Evolutionary conservation across 306 rosid species (phyloP).

Genomic region (Lupinus albus): DNA sequence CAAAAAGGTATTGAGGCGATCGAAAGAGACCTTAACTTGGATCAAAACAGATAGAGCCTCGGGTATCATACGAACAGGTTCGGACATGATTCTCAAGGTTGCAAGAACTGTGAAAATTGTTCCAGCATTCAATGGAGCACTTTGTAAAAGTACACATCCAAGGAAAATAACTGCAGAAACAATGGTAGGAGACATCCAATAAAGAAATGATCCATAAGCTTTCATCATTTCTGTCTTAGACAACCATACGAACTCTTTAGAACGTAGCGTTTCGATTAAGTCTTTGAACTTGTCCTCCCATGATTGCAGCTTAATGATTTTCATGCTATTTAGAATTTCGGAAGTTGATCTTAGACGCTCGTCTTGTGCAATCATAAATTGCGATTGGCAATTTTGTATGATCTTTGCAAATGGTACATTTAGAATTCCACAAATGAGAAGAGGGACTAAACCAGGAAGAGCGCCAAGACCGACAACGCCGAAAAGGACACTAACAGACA

Average conservation of each 20-base stretch:
- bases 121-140: constrained; percentile 74
- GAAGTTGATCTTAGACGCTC: constrained; percentile 78
- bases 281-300: constrained; percentile 78
- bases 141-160: constrained; percentile 52
- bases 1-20: constrained; percentile 60
- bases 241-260: constrained; percentile 68
- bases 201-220: constrained; percentile 49
- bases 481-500: constrained; percentile 54
- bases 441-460: constrained; percentile 64
- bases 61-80: constrained; percentile 78
- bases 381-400: constrained; percentile 60
- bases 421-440: constrained; percentile 59
- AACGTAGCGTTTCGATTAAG: constrained; percentile 50
- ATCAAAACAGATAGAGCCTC: constrained; percentile 69
- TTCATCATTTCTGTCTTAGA: constrained; percentile 49
- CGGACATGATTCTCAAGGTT: constrained; percentile 62
- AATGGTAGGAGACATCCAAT: constrained; percentile 76
- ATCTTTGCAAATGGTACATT: constrained; percentile 66
- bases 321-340: constrained; percentile 78
- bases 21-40: constrained; percentile 76
- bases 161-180: constrained; percentile 62
- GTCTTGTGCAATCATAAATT: constrained; percentile 75
- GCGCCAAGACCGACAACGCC: constrained; percentile 70
- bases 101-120: constrained; percentile 79
- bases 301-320: constrained; percentile 76